Percentiles rank a stretch among this genome's conserved stretches.
Evolutionary conservation across 106 monocot species (phyloP).

Genomic region (Agapanthus africanus): DNA sequence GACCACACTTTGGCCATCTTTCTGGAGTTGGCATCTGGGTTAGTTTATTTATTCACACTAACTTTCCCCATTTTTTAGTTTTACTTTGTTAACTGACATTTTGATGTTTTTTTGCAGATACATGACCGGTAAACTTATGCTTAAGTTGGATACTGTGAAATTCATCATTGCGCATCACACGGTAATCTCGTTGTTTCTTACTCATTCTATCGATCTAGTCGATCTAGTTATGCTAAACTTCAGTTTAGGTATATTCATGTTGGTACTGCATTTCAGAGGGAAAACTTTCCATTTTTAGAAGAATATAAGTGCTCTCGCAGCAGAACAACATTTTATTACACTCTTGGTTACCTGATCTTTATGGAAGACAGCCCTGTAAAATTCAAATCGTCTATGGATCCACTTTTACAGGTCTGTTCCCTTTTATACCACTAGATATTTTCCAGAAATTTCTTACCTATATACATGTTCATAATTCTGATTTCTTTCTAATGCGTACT

Average conservation of each 20-base stretch:
- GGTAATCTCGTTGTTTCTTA: no score
- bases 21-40: slow-evolving; percentile 95
- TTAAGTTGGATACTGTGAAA: slow-evolving; percentile 88
- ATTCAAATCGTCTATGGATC: slow-evolving; percentile 95
- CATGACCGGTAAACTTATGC: slow-evolving; percentile 98
- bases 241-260: background rate
- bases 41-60: slow-evolving; percentile 8
- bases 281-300: slow-evolving; percentile 90
- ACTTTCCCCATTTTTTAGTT: background rate
- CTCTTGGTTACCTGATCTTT: slow-evolving; percentile 87
- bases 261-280: slow-evolving; percentile 48
- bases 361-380: slow-evolving; percentile 97
- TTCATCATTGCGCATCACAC: slow-evolving; percentile 87
- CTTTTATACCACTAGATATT: background rate
- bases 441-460: background rate
- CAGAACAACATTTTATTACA: slow-evolving; percentile 92
- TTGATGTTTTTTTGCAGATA: slow-evolving; percentile 52
- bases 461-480: background rate
- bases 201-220: background rate
- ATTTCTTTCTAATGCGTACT: background rate
- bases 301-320: slow-evolving; percentile 82
- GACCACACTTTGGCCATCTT: slow-evolving; percentile 85
- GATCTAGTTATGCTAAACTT: slow-evolving; percentile 4
- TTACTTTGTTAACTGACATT: slow-evolving; percentile 12
- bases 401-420: slow-evolving; percentile 62